phyloP scores from a whole-genome alignment of 768 basidiomycete species.

The Boletus subcaerulescens region DNA sequence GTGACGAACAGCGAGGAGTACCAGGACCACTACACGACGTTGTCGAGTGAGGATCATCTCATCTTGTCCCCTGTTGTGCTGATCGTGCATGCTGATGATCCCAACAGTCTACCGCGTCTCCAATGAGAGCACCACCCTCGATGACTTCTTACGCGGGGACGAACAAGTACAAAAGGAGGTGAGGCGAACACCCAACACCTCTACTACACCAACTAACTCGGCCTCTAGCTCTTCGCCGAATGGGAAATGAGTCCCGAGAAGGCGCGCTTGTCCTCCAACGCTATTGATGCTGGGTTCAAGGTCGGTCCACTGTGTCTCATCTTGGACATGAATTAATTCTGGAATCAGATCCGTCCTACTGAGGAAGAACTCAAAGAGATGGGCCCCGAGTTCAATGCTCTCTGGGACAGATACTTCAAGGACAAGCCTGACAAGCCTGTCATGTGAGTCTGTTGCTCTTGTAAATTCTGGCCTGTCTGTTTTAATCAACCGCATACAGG shows the following conservation, averaged over 20 bases:
- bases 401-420: conserved; percentile 72
- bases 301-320: conserved; percentile 25
- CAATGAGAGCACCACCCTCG: conserved; percentile 58
- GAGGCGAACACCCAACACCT: not conserved
- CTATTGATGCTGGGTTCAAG: conserved; percentile 76
- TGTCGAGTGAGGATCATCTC: conserved; percentile 44
- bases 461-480: not conserved
- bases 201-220: not conserved
- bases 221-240: conserved; percentile 49
- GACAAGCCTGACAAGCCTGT: conserved; percentile 79
- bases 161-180: conserved; percentile 57
- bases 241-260: conserved; percentile 69
- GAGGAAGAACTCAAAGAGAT: conserved; percentile 70
- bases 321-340: not conserved
- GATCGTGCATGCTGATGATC: not conserved
- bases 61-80: not conserved
- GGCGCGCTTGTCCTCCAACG: conserved; percentile 65
- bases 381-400: conserved; percentile 72
- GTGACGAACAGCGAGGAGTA: conserved; percentile 52
- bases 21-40: conserved; percentile 72
- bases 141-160: conserved; percentile 70
- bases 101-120: conserved; percentile 61
- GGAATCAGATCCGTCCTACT: conserved; percentile 60
- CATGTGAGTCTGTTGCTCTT: conserved; percentile 41
- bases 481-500: conserved; percentile 24